Evolutionary conservation across 2,329 filamentous ascomycete species (phyloP).

Genomic region (Curvularia spicifera): DNA sequence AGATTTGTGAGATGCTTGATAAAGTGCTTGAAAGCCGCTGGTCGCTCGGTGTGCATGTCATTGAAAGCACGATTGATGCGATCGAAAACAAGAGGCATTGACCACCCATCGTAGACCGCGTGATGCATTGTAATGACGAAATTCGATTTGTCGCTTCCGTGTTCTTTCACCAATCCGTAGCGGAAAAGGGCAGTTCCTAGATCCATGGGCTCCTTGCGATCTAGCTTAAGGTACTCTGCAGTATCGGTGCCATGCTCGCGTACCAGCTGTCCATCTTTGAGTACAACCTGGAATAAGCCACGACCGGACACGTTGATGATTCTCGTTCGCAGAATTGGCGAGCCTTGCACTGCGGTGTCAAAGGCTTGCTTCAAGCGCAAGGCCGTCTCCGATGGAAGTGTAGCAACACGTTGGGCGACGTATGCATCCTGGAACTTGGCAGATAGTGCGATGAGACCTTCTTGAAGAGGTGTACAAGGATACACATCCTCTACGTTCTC

Average conservation of each 20-base stretch:
- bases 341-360: constrained; percentile 39
- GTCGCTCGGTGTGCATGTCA: constrained; percentile 31
- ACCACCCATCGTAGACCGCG: constrained; percentile 60
- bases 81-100: constrained; percentile 47
- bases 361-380: constrained; percentile 47
- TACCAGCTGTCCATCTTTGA: constrained; percentile 40
- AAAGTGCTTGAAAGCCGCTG: constrained; percentile 56
- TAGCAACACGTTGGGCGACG: constrained; percentile 48
- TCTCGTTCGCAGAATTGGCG: constrained; percentile 50
- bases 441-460: constrained; percentile 51
- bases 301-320: constrained; percentile 47
- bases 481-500: constrained; percentile 49
- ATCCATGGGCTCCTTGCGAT: constrained; percentile 47
- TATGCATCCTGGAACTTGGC: constrained; percentile 48
- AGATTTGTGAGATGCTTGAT: constrained; percentile 56
- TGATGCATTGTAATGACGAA: constrained; percentile 61
- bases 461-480: constrained; percentile 53
- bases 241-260: constrained; percentile 40
- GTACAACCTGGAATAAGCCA: constrained; percentile 50
- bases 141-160: constrained; percentile 38
- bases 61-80: constrained; percentile 43
- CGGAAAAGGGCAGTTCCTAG: constrained; percentile 50
- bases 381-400: constrained; percentile 42
- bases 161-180: constrained; percentile 44
- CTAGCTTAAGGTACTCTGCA: constrained; percentile 43